Evolutionary conservation across 2,329 filamentous ascomycete genomes (phyloP).

Genomic region (Leptosphaerulina australis): DNA sequence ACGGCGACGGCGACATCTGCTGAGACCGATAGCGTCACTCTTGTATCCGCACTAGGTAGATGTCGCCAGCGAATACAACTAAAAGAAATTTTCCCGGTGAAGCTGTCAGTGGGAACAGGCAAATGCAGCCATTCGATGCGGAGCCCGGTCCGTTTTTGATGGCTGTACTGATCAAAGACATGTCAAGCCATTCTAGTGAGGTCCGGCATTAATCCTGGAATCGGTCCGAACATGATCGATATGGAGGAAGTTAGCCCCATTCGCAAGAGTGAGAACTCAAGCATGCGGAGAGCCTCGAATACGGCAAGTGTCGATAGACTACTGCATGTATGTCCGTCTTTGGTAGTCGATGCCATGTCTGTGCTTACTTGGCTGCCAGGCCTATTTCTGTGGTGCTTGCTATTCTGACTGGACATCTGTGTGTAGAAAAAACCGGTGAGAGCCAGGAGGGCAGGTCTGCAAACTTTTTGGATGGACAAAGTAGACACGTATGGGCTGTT

Average conservation of each 20-base stretch:
- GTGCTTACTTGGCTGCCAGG: neutral
- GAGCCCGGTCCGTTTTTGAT: neutral
- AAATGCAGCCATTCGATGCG: neutral
- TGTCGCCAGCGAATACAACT: too few species aligned
- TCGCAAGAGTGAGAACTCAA: neutral
- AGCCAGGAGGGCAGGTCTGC: neutral
- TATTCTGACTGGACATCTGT: neutral
- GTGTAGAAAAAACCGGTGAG: conserved; percentile 19
- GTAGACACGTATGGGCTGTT: neutral
- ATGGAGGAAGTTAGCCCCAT: neutral
- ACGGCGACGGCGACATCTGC: too few species aligned
- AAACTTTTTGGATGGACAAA: neutral
- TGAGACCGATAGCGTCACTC: too few species aligned
- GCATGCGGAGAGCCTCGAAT: conserved; percentile 4
- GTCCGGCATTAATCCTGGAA: neutral
- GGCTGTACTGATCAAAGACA: conserved; percentile 4
- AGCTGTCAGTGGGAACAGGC: too few species aligned
- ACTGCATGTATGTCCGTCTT: conserved; percentile 1
- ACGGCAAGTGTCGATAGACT: conserved; percentile 1
- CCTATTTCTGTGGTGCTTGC: neutral
- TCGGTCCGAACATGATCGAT: too few species aligned
- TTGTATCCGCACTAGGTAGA: too few species aligned
- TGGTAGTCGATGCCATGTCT: conserved; percentile 2
- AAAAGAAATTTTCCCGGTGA: too few species aligned
- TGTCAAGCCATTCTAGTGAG: neutral